A percentile compares a stretch with the other conserved stretches of the same genome.
Conservation (phyloP, 2,329 filamentous ascomycete species). For the Trichoderma pleuroti region DNA sequence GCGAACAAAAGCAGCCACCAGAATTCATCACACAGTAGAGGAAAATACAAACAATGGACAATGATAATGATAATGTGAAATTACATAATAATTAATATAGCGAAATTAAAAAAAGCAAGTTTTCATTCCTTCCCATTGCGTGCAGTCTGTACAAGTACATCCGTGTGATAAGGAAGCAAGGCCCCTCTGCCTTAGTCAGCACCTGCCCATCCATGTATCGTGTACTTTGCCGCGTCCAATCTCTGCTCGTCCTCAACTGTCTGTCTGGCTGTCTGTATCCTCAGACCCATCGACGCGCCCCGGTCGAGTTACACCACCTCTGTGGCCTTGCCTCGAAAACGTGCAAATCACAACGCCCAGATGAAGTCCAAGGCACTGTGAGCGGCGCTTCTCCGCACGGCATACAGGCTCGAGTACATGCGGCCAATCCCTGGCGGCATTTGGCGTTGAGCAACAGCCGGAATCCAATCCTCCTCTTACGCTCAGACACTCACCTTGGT, state of each 20-base stretch:
- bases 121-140: too few species aligned
- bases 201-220: not conserved
- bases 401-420: not conserved
- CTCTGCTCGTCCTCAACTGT: not conserved
- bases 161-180: not conserved
- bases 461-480: not conserved
- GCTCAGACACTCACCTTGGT: not conserved
- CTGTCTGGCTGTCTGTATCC: not conserved
- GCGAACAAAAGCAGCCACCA: not conserved
- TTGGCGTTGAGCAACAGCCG: constrained; percentile 6
- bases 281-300: not conserved
- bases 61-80: not conserved
- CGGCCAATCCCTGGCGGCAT: not conserved
- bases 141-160: not conserved
- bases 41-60: not conserved
- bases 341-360: not conserved
- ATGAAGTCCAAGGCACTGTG: not conserved
- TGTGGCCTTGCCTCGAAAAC: not conserved
- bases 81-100: not conserved
- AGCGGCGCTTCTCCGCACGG: constrained; percentile 5
- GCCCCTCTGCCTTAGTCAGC: not conserved
- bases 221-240: constrained; percentile 2
- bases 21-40: not conserved
- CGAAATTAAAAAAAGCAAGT: not conserved
- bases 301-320: not conserved